Evolutionary conservation across 2,329 filamentous ascomycete genomes (phyloP).

Genomic region (Aspergillus sp.): DNA sequence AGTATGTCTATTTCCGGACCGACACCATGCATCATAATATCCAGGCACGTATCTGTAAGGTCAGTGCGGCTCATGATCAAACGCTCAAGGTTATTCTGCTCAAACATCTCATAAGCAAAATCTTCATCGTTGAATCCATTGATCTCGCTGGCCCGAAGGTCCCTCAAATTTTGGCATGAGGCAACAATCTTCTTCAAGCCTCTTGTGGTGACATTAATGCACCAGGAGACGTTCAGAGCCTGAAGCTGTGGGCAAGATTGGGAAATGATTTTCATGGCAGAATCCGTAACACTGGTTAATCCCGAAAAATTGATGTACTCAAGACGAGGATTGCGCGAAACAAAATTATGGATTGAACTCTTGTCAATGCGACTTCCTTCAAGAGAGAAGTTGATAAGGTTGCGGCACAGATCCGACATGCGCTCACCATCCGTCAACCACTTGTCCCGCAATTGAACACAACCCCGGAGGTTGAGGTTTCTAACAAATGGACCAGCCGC

Average conservation of each 20-base stretch:
- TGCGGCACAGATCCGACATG: conserved; percentile 74
- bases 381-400: conserved; percentile 77
- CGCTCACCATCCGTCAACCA: conserved; percentile 60
- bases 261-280: conserved; percentile 77
- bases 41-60: conserved; percentile 65
- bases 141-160: conserved; percentile 75
- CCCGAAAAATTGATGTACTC: conserved; percentile 82
- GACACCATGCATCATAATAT: conserved; percentile 64
- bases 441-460: conserved; percentile 76
- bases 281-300: conserved; percentile 65
- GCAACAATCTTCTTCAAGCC: conserved; percentile 67
- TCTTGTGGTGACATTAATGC: conserved; percentile 69
- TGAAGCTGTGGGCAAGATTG: conserved; percentile 74
- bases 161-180: conserved; percentile 63
- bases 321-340: conserved; percentile 69
- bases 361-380: conserved; percentile 85
- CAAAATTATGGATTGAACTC: conserved; percentile 64
- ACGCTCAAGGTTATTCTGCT: conserved; percentile 72
- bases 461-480: conserved; percentile 83
- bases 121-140: conserved; percentile 66
- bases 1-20: conserved; percentile 74
- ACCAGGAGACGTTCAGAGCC: conserved; percentile 86
- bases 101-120: conserved; percentile 66
- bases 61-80: conserved; percentile 70
- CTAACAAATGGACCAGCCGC: conserved; percentile 82